Evolutionary conservation across 2,329 filamentous ascomycete species (phyloP).

Genomic region (Colletotrichum tofieldiae): DNA sequence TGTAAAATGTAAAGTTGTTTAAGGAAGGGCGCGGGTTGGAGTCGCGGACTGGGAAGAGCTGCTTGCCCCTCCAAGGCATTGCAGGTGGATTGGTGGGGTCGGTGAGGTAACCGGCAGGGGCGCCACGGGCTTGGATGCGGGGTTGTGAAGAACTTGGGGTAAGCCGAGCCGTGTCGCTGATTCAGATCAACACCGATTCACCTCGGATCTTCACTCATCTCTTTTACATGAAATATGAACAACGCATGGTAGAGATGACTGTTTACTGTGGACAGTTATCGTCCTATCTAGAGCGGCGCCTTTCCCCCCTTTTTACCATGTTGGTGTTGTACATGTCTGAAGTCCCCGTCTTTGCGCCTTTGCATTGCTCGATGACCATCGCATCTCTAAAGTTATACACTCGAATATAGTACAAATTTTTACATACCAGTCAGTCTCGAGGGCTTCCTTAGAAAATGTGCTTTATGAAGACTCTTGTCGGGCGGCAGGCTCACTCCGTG

Average conservation of each 20-base stretch:
- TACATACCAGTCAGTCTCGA: not conserved
- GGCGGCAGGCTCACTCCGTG: not conserved
- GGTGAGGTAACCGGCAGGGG: constrained; percentile 32
- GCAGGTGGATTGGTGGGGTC: constrained; percentile 26
- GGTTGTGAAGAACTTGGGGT: constrained; percentile 40
- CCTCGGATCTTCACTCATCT: not conserved
- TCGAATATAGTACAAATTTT: not conserved
- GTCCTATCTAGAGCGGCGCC: not conserved
- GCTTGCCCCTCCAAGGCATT: constrained; percentile 29
- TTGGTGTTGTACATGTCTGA: not conserved
- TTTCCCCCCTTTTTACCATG: not conserved
- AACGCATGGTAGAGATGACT: not conserved
- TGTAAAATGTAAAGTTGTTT: constrained; percentile 2
- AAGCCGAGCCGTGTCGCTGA: not conserved
- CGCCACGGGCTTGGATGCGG: constrained; percentile 22
- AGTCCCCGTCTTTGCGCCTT: not conserved
- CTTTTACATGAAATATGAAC: not conserved
- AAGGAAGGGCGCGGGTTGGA: not conserved
- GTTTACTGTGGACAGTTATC: not conserved
- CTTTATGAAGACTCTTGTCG: not conserved
- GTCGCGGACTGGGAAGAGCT: constrained; percentile 15
- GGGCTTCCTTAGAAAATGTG: no score
- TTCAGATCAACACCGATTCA: not conserved
- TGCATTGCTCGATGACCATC: not conserved
- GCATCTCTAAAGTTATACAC: not conserved